Evolutionary conservation across 495 filamentous ascomycete species (phyloP), one percentile per base, ranked within the genome.

Genomic region (Penicillium pulvis): DNA sequence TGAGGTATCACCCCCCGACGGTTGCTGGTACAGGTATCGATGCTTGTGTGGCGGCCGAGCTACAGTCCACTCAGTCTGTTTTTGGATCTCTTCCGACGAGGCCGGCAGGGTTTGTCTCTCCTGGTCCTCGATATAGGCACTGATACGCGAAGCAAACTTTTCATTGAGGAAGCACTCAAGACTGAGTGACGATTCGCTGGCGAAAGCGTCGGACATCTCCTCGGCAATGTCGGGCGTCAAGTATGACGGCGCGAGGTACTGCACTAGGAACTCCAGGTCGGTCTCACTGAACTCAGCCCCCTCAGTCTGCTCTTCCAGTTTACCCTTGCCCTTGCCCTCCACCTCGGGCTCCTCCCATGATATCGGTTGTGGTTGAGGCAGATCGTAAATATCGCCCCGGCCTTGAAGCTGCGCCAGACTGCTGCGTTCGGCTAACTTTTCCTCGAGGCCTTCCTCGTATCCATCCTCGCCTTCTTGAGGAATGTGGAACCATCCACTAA

Each of bases 401-500:
- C 91, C 90, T 69, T 98, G 91, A 8, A 99, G 77, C 72, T 98
- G 94, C 68, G 87, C 85, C 44, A 98, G 81, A 60, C 91, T 91
- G 74, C 92, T 97, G 66, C 91, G 91, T 63, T 90, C 87, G 11
- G 90, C 90, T 20, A 94, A 81, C 67, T 87, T 87, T 73, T 91
- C 90, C 71, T 98, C 94, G n/a, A 92, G 77, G 2, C 93, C 95
- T 59, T 87, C 80, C 54, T 92, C 86, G 61, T 88, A 98, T 10
- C 94, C 95, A n/a, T 93, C 90, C 68, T 99, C 94, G 36, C 94
- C 94, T 60, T 89, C 78, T 69, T 99, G 94, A 0, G 94, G 95
- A 53, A 99, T 97, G 70, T 99, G 94, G 75, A 92, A 99, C 94
- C 94, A 99, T n/a, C 94, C 94, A 59, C 90, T 95, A 62, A 99